Evolutionary conservation across 1,284 basidiomycete species (phyloP).

Genomic region (Naganishia liquefaciens): DNA sequence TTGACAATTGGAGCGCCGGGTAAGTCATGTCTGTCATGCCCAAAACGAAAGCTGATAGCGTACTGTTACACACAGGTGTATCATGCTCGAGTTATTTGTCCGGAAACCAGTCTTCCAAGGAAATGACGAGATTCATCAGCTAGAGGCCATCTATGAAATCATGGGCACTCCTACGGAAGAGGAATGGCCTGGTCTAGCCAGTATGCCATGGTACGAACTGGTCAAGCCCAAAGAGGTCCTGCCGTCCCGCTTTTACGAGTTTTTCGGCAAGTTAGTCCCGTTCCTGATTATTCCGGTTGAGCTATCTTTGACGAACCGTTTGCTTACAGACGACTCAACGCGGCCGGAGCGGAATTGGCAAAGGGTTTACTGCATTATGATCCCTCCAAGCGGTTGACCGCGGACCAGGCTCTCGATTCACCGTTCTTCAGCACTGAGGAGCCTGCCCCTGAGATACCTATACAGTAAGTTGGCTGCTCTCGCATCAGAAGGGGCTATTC

Average conservation of each 20-base stretch:
- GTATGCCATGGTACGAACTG: conserved; percentile 97
- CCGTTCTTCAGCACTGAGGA: conserved; percentile 80
- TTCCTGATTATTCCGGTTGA: not conserved
- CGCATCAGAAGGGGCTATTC: not conserved
- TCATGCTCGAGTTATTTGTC: conserved; percentile 96
- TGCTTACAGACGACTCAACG: conserved; percentile 15
- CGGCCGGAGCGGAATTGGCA: conserved; percentile 82
- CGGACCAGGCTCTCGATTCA: conserved; percentile 73
- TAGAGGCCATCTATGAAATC: conserved; percentile 86
- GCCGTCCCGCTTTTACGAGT: conserved; percentile 70
- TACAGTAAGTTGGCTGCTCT: conserved; percentile 64
- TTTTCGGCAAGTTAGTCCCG: conserved; percentile 72
- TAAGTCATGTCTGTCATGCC: conserved; percentile 53
- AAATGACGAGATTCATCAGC: conserved; percentile 93
- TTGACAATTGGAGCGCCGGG: conserved; percentile 99
- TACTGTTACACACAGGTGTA: conserved; percentile 65
- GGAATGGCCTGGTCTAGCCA: conserved; percentile 77
- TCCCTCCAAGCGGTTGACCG: conserved; percentile 73
- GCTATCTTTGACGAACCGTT: not conserved
- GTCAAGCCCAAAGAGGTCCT: conserved; percentile 75
- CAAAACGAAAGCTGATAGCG: conserved; percentile 17
- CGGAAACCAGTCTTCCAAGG: conserved; percentile 95
- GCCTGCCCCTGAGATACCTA: conserved; percentile 71
- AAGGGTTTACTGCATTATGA: conserved; percentile 80
- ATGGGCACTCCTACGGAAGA: conserved; percentile 84